Conservation (phyloP, 768 basidiomycete genomes). For the Rhodotorula paludigena region DNA sequence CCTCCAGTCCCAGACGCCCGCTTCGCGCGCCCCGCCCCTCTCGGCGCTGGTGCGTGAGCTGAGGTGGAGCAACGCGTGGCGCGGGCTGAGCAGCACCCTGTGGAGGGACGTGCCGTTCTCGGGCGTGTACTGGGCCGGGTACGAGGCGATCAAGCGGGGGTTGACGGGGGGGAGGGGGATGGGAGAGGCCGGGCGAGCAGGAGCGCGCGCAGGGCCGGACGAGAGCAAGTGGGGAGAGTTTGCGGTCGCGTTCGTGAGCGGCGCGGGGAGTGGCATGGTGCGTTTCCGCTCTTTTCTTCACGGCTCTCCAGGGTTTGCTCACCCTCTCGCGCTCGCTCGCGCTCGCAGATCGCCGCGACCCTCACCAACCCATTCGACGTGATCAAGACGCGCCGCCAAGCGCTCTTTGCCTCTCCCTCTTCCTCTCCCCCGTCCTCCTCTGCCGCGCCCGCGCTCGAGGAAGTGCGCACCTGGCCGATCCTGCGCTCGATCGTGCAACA, state of each 20-base stretch:
- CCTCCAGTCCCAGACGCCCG: slow-evolving; percentile 70
- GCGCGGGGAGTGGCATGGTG: slow-evolving; percentile 75
- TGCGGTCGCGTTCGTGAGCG: slow-evolving; percentile 73
- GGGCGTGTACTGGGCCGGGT: slow-evolving; percentile 93
- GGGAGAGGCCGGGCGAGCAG: slow-evolving; percentile 48
- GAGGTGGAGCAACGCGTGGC: slow-evolving; percentile 64
- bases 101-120: slow-evolving; percentile 98
- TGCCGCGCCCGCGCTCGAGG: background rate
- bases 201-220: slow-evolving; percentile 50
- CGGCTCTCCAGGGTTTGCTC: background rate
- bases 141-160: slow-evolving; percentile 70
- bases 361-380: slow-evolving; percentile 95
- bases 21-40: slow-evolving; percentile 63
- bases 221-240: slow-evolving; percentile 44
- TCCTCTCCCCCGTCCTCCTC: slow-evolving; percentile 28
- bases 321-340: background rate
- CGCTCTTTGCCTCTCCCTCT: slow-evolving; percentile 47
- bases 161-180: slow-evolving; percentile 50
- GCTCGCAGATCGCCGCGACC: slow-evolving; percentile 59
- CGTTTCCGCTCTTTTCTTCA: slow-evolving; percentile 31
- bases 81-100: slow-evolving; percentile 82
- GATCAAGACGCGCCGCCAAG: slow-evolving; percentile 87
- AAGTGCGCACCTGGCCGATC: slow-evolving; percentile 44
- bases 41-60: slow-evolving; percentile 60
- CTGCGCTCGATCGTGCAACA: slow-evolving; percentile 64